These are phyloP conservation scores for Penicillium sp. DNA, from an alignment of 2,329 filamentous ascomycete genomes.

Conservation along the genomic window DNA sequence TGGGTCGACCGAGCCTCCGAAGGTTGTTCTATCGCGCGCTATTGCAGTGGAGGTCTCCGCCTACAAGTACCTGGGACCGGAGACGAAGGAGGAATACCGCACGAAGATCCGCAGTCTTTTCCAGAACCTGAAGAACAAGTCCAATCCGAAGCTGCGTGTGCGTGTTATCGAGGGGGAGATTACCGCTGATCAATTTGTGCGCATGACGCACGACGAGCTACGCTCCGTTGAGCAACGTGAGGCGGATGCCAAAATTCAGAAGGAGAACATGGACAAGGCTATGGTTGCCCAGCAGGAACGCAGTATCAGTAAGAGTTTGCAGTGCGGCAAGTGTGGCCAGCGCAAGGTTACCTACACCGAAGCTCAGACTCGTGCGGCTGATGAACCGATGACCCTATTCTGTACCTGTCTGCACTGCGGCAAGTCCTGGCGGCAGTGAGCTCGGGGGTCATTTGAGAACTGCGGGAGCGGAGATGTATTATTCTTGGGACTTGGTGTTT, in stretches of 20 bases:
- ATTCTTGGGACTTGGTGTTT: slow-evolving; percentile 17
- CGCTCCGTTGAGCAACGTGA: slow-evolving; percentile 79
- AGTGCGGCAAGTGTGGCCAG: slow-evolving; percentile 88
- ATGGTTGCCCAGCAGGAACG: slow-evolving; percentile 92
- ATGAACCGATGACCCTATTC: slow-evolving; percentile 69
- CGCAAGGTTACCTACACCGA: slow-evolving; percentile 95
- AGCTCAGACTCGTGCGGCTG: slow-evolving; percentile 90
- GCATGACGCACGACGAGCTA: slow-evolving; percentile 86
- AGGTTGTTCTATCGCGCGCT: slow-evolving; percentile 63
- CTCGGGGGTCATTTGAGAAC: neutral
- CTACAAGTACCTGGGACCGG: slow-evolving; percentile 65
- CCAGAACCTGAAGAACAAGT: slow-evolving; percentile 90
- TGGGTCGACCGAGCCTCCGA: slow-evolving; percentile 59
- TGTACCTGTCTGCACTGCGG: slow-evolving; percentile 49
- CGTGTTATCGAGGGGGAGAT: slow-evolving; percentile 76
- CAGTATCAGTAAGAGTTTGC: slow-evolving; percentile 81
- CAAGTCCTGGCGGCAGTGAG: slow-evolving; percentile 47
- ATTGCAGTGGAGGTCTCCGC: slow-evolving; percentile 76
- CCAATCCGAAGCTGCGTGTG: slow-evolving; percentile 72
- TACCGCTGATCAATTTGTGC: slow-evolving; percentile 68
- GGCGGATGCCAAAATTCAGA: slow-evolving; percentile 71
- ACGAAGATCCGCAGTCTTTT: slow-evolving; percentile 88
- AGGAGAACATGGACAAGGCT: slow-evolving; percentile 95
- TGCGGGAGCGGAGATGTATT: slow-evolving; percentile 9
- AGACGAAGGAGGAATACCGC: slow-evolving; percentile 71